These are phyloP conservation scores for Tylopilus sp. DNA, from an alignment of 1,284 basidiomycete species.

Conservation along the genomic window DNA sequence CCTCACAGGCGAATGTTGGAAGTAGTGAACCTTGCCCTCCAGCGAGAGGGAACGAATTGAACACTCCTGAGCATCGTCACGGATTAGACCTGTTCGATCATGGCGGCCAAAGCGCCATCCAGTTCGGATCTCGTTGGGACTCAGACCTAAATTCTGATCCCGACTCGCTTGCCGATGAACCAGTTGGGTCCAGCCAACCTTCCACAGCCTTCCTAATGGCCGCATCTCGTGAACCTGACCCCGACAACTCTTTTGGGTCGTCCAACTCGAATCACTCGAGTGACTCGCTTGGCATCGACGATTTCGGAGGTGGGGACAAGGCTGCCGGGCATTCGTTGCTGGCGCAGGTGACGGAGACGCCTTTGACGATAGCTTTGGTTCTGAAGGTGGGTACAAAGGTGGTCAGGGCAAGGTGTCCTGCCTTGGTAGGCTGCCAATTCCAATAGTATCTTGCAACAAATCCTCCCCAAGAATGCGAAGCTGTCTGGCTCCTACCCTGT, in stretches of 20 bases:
- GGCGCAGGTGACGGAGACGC: constrained; percentile 58
- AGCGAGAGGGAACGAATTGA: constrained; percentile 11
- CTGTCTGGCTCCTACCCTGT: constrained; percentile 40
- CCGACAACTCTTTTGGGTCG: constrained; percentile 68
- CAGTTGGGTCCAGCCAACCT: constrained; percentile 61
- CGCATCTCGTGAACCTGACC: constrained; percentile 40
- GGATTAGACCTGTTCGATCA: constrained; percentile 39
- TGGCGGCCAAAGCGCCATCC: constrained; percentile 31
- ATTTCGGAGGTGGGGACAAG: constrained; percentile 45
- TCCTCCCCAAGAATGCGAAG: constrained; percentile 70
- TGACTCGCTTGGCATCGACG: constrained; percentile 61
- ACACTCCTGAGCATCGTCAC: constrained; percentile 38
- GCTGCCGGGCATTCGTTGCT: constrained; percentile 47
- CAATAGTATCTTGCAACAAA: constrained; percentile 71
- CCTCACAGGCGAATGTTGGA: constrained; percentile 13
- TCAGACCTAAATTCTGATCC: constrained; percentile 49
- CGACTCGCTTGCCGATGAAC: constrained; percentile 61
- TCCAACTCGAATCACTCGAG: constrained; percentile 51
- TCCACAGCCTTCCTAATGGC: constrained; percentile 72
- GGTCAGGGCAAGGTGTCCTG: constrained; percentile 41
- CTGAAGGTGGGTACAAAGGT: constrained; percentile 41
- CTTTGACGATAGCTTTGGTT: constrained; percentile 64
- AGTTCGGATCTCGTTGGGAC: constrained; percentile 9
- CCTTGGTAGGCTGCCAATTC: constrained; percentile 61
- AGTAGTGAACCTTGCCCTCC: constrained; percentile 9